Evolutionary conservation across 257 asterid species (phyloP), one percentile per base, ranked within the genome.

Genomic region (Salvia rosmarinus): DNA sequence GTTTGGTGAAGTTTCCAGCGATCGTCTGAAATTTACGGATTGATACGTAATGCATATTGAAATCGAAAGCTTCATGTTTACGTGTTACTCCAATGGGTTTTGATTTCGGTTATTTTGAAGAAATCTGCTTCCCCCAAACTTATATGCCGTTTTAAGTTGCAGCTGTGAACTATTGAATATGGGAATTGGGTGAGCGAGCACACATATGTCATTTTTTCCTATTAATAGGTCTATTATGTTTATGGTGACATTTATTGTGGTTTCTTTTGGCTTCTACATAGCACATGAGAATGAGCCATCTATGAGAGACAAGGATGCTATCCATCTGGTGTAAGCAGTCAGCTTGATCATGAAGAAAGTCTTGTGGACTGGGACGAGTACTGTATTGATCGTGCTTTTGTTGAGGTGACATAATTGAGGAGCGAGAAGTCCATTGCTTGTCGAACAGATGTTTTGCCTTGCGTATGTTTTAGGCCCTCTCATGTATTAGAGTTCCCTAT

Each of bases 401-500:
- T 59, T n/a, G 66, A 68, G 64, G 54, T 68, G 21, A 57, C 35
- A 35, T 67, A 70, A 43, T 21, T 56, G 58, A 70, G 58, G 16
- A 70, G 43, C 10, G 75, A 70, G 47, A 70, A 57, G 54, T 52
- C 64, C 23, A 23, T 37, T 51, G 54, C 51, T 52, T 54, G 73
- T 39, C 64, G 14, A 35, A 35, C 64, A 13, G 73, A 19, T 6
- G 20, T 20, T 68, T 39, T 54, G 54, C 64, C 64, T 21, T 40
- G 52, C 1, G 73, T 68, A 52, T 14, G 73, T 68, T 54, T 35
- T 34, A 34, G 47, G 32, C 5, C 71, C 32, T 66, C 32, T 14
- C 12, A 21, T 66, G 23, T 16, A 28, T 10, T 23, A 25, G 17
- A 46, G 28, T 7, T 65, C 1, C 43, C 42, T 12, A 34, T 51